A percentile compares a stretch with the other conserved stretches of the same genome.
Evolutionary conservation across 441 rosid genomes (phyloP).

Genomic region (Geranium incanum): DNA sequence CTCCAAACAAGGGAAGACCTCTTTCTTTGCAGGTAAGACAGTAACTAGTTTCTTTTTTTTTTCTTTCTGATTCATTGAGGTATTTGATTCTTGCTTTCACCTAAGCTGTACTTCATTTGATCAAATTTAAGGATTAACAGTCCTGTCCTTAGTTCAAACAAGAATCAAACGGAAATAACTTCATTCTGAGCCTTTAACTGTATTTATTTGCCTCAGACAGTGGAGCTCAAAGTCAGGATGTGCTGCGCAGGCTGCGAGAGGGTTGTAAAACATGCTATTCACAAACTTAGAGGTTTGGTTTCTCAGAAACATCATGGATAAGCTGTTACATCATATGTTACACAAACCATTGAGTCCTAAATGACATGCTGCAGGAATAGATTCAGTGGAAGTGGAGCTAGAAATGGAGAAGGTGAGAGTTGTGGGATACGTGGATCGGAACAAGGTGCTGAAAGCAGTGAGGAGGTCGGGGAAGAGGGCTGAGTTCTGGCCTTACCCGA

Average conservation of each 20-base stretch:
- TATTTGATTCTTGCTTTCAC: background rate
- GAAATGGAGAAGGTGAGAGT: conserved; percentile 77
- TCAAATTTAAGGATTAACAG: background rate
- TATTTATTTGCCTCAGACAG: conserved; percentile 43
- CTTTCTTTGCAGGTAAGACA: conserved; percentile 72
- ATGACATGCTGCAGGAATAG: conserved; percentile 42
- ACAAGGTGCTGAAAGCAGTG: conserved; percentile 75
- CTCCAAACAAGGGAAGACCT: conserved; percentile 55
- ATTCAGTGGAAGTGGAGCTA: conserved; percentile 73
- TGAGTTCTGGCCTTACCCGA: conserved; percentile 87
- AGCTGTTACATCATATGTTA: background rate
- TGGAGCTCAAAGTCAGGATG: conserved; percentile 91
- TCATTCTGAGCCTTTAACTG: conserved; percentile 22
- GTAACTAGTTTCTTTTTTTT: background rate
- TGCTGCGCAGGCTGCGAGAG: conserved; percentile 91
- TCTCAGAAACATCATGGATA: background rate
- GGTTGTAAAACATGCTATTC: conserved; percentile 73
- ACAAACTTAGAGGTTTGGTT: conserved; percentile 66
- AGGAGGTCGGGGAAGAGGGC: conserved; percentile 87
- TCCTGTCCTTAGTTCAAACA: no score
- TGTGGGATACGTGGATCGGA: conserved; percentile 78
- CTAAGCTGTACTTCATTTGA: background rate
- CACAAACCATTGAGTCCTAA: no score
- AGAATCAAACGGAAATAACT: no score
- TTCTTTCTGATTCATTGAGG: background rate